Conservation (phyloP, 2,329 filamentous ascomycete species). For the Trichoderma hamatum region DNA sequence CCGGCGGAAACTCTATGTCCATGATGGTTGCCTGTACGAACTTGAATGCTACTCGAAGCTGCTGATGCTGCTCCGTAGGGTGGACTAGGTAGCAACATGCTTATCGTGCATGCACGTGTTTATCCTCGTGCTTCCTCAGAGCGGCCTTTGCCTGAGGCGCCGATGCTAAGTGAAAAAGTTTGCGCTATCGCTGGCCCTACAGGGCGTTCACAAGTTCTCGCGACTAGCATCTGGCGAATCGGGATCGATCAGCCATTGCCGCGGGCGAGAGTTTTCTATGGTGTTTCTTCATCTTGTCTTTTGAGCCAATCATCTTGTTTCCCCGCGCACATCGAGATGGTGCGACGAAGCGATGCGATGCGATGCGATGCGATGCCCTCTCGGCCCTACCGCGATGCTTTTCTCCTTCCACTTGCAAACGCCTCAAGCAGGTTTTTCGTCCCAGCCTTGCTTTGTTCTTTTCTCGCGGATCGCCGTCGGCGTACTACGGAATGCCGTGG, state of each 20-base stretch:
- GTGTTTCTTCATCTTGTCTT: background rate
- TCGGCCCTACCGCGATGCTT: slow-evolving; percentile 11
- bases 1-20: slow-evolving; percentile 1
- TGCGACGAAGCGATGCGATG: background rate
- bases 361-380: background rate
- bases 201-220: background rate
- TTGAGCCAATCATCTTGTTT: background rate
- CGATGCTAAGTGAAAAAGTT: slow-evolving; percentile 3
- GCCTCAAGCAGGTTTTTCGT: background rate
- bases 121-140: slow-evolving; percentile 1
- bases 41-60: background rate
- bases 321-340: background rate
- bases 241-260: background rate
- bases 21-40: background rate
- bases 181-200: slow-evolving; percentile 8
- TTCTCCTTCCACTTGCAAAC: background rate
- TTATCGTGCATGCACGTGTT: background rate
- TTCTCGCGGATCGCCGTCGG: slow-evolving; percentile 16
- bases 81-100: background rate
- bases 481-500: slow-evolving; percentile 4
- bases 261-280: background rate
- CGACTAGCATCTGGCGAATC: slow-evolving; percentile 2
- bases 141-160: background rate
- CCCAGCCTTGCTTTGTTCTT: background rate
- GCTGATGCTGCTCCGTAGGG: background rate